Evolutionary conservation across 192 early-diverging fungal genomes (phyloP).

Genomic region (Rhizoclosmatium globosum): DNA sequence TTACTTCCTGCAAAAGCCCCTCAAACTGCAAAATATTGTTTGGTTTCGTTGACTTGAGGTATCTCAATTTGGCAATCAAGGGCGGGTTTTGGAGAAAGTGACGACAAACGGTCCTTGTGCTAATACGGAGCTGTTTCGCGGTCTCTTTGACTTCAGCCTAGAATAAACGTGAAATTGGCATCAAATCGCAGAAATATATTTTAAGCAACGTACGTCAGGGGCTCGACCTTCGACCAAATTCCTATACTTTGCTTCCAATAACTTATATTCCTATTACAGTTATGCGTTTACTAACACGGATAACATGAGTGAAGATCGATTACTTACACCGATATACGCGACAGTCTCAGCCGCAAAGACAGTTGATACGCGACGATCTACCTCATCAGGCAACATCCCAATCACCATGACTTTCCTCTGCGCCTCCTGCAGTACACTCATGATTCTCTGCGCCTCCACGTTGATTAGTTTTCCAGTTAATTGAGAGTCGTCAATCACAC

Average conservation of each 20-base stretch:
- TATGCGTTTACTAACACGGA: background rate
- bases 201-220: slow-evolving; percentile 27
- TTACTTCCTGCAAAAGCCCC: slow-evolving; percentile 57
- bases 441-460: slow-evolving; percentile 63
- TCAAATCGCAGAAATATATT: background rate
- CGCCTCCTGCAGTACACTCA: slow-evolving; percentile 64
- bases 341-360: slow-evolving; percentile 52
- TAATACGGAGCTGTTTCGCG: slow-evolving; percentile 39
- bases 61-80: slow-evolving; percentile 53
- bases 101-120: slow-evolving; percentile 50
- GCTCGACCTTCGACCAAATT: slow-evolving; percentile 36
- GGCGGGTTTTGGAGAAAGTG: slow-evolving; percentile 58
- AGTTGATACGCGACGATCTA: slow-evolving; percentile 52
- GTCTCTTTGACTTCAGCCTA: slow-evolving; percentile 54
- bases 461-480: slow-evolving; percentile 61
- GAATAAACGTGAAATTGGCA: background rate
- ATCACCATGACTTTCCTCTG: slow-evolving; percentile 59
- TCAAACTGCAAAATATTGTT: slow-evolving; percentile 52
- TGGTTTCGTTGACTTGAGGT: slow-evolving; percentile 51
- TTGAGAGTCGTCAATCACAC: slow-evolving; percentile 38
- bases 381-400: slow-evolving; percentile 54
- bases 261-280: slow-evolving; percentile 47
- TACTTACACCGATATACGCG: slow-evolving; percentile 46
- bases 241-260: slow-evolving; percentile 54
- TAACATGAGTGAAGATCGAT: background rate